Evolutionary conservation across 1,284 basidiomycete species (phyloP), one percentile per base, ranked within the genome.

Genomic region (Moesziomyces antarcticus): DNA sequence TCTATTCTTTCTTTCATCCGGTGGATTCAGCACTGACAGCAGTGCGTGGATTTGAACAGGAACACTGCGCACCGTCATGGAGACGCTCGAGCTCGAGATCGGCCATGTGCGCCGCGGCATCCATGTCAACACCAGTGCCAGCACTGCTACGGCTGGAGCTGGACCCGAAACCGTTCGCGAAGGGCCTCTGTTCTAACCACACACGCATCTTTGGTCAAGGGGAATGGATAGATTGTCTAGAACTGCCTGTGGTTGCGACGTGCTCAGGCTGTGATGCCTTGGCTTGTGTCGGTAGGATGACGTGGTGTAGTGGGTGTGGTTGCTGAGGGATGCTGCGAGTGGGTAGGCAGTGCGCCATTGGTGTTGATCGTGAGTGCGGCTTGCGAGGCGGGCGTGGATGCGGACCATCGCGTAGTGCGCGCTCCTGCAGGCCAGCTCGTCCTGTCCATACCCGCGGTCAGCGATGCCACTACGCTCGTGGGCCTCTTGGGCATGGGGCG

Each of bases 41-140:
- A 33, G 11, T 10, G 13, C 4, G 30, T 11, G 11, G 2, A 4
- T 33, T 24, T 13, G n/a, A 21, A 52, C 37, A 73, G 61, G 74
- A 30, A 61, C 77, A 3, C 50, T 81, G 1, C 60, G 76, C 0
- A 75, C 75, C 3, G 45, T 74, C 5, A 70, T 82, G 30, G 78
- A 78, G 46, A 50, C 53, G 44, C 74, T 80, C 50, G 67, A 82
- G 22, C 16, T 70, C 9, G 72, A 74, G 35, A 51, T 73, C 25
- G 50, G 61, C 22, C 49, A 73, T 20, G 42, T 73, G 14, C 45
- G 56, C 9, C 37, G 37, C 37, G 16, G 37, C 37, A 18, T 40
- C 62, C 50, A 5, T 22, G 50, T 16, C 30, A 57, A 11, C 21
- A 45, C 42, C 9, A 41, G 25, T 27, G 43, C 11, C 37, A 42